These are phyloP conservation scores for Russula sp. DNA, from an alignment of 768 basidiomycete species.

Conservation along the genomic window DNA sequence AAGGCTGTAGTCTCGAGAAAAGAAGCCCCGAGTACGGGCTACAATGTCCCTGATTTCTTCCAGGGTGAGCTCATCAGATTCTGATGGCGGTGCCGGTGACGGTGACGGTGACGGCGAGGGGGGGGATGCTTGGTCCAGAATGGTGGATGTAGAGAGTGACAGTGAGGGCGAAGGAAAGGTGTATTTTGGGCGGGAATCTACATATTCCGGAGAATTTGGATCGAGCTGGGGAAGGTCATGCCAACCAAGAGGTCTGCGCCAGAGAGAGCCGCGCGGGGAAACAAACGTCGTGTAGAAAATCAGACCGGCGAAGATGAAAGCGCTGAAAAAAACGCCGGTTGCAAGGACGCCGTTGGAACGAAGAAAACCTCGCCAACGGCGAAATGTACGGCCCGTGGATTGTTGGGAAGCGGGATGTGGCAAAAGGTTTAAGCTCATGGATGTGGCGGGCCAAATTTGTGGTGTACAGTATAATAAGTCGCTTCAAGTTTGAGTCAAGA, in stretches of 20 bases:
- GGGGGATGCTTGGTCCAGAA: background rate
- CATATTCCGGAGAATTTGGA: background rate
- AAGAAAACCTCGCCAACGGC: slow-evolving; percentile 6
- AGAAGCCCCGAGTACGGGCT: slow-evolving; percentile 38
- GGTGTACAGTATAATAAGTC: too few relatives aligned
- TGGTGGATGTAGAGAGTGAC: background rate
- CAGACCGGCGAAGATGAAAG: slow-evolving; percentile 4
- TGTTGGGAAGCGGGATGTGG: background rate
- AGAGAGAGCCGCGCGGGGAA: background rate
- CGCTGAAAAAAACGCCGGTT: background rate
- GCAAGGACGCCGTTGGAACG: background rate
- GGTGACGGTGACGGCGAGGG: slow-evolving; percentile 1
- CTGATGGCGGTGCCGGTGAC: background rate
- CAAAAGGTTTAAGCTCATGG: background rate
- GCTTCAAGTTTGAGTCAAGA: background rate
- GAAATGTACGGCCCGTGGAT: background rate
- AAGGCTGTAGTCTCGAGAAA: slow-evolving; percentile 40
- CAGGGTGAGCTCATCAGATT: slow-evolving; percentile 27
- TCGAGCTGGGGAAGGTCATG: background rate
- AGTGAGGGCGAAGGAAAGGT: background rate
- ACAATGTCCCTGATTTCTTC: slow-evolving; percentile 34
- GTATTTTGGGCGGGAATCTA: background rate
- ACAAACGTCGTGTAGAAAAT: slow-evolving; percentile 8
- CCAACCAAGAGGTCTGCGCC: background rate
- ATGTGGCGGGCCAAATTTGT: too few relatives aligned